Percentiles rank a stretch among this genome's conserved stretches.
Evolutionary conservation across 306 rosid genomes (phyloP).

Genomic region (Cicer pinnatifidum): DNA sequence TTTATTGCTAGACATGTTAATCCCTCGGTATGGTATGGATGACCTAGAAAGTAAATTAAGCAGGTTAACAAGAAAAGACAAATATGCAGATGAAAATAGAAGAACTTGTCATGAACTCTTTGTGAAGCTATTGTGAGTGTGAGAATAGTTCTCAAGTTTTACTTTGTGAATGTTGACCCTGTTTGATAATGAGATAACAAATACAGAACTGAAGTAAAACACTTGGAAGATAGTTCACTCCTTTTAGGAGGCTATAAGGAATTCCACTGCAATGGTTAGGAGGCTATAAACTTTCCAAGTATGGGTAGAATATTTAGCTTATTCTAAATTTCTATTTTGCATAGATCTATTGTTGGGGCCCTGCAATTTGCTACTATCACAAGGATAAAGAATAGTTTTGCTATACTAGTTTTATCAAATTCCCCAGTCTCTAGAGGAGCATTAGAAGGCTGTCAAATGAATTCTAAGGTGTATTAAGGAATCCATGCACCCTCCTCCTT

Average conservation of each 20-base stretch:
- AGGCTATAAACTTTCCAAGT: not conserved
- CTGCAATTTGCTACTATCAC: not conserved
- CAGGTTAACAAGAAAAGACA: conserved; percentile 10
- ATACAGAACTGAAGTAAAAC: not conserved
- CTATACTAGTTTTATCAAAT: not conserved
- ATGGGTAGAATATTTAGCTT: not conserved
- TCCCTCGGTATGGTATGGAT: conserved; percentile 79
- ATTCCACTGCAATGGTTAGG: not conserved
- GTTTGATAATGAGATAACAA: conserved; percentile 2
- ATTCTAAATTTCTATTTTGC: not conserved
- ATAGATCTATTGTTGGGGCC: not conserved
- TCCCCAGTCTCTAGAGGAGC: not conserved
- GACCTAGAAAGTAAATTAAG: conserved; percentile 59
- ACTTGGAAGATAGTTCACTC: not conserved
- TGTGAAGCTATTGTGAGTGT: conserved; percentile 26
- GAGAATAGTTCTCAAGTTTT: conserved; percentile 9
- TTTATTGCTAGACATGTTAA: conserved; percentile 82
- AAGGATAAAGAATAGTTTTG: not conserved
- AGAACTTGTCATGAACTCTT: not conserved
- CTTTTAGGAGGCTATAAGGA: not conserved
- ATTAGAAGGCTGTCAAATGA: not conserved
- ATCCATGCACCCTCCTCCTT: not conserved
- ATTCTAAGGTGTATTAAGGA: not conserved
- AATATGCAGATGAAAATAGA: conserved; percentile 8
- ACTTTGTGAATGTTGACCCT: conserved; percentile 23